Conservation (phyloP, 2,329 filamentous ascomycete species). For the Scorias spongiosa region DNA sequence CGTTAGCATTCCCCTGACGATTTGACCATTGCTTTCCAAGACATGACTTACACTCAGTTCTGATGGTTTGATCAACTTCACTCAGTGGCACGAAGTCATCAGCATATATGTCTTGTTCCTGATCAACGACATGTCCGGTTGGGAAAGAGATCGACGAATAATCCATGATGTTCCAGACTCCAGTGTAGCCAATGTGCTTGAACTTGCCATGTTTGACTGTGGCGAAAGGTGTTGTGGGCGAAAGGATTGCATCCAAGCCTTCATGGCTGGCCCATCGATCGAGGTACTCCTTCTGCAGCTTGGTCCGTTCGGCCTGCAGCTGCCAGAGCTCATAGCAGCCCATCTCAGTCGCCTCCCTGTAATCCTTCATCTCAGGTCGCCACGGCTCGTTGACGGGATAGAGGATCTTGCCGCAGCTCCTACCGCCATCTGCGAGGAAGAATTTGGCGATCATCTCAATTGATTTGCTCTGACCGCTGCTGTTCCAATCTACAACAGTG, state of each 20-base stretch:
- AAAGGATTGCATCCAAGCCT: constrained; percentile 31
- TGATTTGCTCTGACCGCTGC: constrained; percentile 37
- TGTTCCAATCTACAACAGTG: constrained; percentile 42
- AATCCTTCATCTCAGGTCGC: constrained; percentile 34
- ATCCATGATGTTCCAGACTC: constrained; percentile 34
- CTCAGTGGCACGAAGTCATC: constrained; percentile 16
- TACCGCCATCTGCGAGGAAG: constrained; percentile 38
- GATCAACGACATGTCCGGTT: constrained; percentile 24
- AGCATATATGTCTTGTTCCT: constrained; percentile 20
- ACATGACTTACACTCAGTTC: constrained; percentile 21
- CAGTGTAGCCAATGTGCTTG: constrained; percentile 27
- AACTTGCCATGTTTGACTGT: constrained; percentile 28
- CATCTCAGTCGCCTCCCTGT: constrained; percentile 28
- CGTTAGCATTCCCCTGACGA: too few species aligned
- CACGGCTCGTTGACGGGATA: constrained; percentile 28
- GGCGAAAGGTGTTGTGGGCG: constrained; percentile 31
- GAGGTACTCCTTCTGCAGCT: constrained; percentile 25
- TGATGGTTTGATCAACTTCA: constrained; percentile 24
- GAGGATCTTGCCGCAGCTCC: constrained; percentile 28
- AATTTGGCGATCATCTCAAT: constrained; percentile 32
- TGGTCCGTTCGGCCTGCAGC: constrained; percentile 31
- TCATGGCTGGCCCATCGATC: constrained; percentile 28
- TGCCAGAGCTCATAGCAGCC: constrained; percentile 33
- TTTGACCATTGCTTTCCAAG: too few species aligned
- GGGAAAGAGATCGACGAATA: constrained; percentile 33